phyloP scores from a whole-genome alignment of 108 stramenopile species.

The Epithemia pelagica region DNA sequence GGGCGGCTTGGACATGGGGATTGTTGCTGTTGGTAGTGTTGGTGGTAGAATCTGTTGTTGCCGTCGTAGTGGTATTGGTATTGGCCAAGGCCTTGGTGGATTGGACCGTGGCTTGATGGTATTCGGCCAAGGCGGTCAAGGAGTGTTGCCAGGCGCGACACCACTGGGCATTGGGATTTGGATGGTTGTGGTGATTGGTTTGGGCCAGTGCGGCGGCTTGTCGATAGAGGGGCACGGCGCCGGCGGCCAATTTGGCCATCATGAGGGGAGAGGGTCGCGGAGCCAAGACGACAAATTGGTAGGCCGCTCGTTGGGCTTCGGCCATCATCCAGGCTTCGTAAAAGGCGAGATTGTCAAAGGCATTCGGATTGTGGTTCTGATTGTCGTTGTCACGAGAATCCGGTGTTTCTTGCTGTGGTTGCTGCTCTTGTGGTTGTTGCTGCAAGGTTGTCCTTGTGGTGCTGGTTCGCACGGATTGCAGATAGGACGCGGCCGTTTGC shows the following conservation, averaged over 20 bases:
- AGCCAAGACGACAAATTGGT: conserved; percentile 25
- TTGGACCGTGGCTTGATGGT: conserved; percentile 30
- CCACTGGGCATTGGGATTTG: conserved; percentile 14
- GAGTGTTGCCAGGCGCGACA: conserved; percentile 26
- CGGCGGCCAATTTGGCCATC: conserved; percentile 38
- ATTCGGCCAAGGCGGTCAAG: conserved; percentile 30
- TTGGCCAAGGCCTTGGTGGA: conserved; percentile 6
- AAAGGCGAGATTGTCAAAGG: conserved; percentile 9
- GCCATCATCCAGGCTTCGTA: conserved; percentile 40
- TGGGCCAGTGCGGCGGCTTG: neutral
- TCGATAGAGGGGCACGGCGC: conserved; percentile 26
- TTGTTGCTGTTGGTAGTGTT: conserved; percentile 8
- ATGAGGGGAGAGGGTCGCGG: conserved; percentile 25
- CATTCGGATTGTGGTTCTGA: neutral
- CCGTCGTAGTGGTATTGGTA: neutral
- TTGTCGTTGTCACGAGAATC: neutral
- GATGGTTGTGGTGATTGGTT: neutral
- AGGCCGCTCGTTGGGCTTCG: conserved; percentile 33
- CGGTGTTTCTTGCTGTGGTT: neutral
- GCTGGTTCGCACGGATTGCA: conserved; percentile 2
- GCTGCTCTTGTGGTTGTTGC: neutral
- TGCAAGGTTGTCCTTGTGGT: neutral
- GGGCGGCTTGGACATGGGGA: neutral
- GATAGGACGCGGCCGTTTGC: conserved; percentile 31
- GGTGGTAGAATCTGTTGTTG: conserved; percentile 4